Percentiles rank a stretch among this genome's conserved stretches.
phyloP scores from a whole-genome alignment of 2,329 filamentous ascomycete species.

The Xylariaceae sp. region DNA sequence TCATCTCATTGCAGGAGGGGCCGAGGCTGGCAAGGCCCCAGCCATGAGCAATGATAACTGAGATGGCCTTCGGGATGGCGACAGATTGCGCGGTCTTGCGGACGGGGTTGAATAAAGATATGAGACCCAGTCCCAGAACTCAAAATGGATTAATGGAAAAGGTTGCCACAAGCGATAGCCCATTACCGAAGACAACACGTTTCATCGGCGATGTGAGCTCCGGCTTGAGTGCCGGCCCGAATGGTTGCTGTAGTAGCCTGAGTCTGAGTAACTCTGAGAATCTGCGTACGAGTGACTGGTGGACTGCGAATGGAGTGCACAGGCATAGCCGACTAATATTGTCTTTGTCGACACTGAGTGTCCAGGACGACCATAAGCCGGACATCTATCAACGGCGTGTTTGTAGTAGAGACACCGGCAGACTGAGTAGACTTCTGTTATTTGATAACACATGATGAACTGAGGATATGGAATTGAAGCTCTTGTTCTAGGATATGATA shows the following conservation, averaged over 20 bases:
- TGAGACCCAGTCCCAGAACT: conserved; percentile 43
- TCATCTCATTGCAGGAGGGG: conserved; percentile 27
- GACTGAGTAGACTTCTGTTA: conserved; percentile 80
- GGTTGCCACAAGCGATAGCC: conserved; percentile 40
- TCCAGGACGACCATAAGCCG: conserved; percentile 67
- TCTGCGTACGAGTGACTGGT: conserved; percentile 37
- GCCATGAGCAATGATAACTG: conserved; percentile 47
- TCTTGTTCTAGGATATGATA: not conserved
- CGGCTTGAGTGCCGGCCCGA: conserved; percentile 41
- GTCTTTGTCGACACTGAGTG: conserved; percentile 70
- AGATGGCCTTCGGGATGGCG: conserved; percentile 40
- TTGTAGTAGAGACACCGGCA: conserved; percentile 86
- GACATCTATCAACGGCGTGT: conserved; percentile 80
- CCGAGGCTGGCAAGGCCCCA: conserved; percentile 38
- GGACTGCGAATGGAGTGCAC: conserved; percentile 49
- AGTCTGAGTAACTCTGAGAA: conserved; percentile 48
- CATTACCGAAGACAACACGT: conserved; percentile 48
- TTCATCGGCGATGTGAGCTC: conserved; percentile 51
- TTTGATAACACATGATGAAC: conserved; percentile 73
- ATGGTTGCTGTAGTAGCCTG: conserved; percentile 49
- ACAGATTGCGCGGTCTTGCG: conserved; percentile 28
- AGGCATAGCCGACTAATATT: conserved; percentile 80
- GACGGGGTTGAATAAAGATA: conserved; percentile 44
- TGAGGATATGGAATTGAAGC: conserved; percentile 11
- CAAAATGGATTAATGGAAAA: conserved; percentile 40